A percentile compares a stretch with the other conserved stretches of the same genome.
These are phyloP conservation scores for Entoloma clypeatum DNA, from an alignment of 1,284 basidiomycete species.

Conservation along the genomic window DNA sequence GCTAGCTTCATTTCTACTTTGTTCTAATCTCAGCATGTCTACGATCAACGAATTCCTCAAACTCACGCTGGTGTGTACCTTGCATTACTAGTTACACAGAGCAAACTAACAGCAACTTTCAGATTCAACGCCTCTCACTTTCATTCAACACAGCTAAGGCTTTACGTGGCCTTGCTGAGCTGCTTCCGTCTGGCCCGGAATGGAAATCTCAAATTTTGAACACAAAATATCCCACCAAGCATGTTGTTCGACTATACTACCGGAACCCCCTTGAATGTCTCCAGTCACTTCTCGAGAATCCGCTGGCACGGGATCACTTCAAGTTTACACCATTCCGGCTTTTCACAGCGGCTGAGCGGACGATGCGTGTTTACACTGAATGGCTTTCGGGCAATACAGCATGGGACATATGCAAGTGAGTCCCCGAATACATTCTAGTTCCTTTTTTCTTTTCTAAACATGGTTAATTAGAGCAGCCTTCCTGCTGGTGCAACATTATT, in stretches of 20 bases:
- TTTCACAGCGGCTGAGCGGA: conserved; percentile 16
- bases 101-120: conserved; percentile 1
- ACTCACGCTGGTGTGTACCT: conserved; percentile 17
- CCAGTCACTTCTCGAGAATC: conserved; percentile 6
- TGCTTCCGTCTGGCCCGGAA: conserved; percentile 22
- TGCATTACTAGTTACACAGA: conserved; percentile 1
- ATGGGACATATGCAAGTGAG: conserved; percentile 31
- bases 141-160: conserved; percentile 29
- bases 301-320: conserved; percentile 11
- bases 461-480: conserved; percentile 21
- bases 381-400: conserved; percentile 27
- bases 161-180: conserved; percentile 22
- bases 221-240: conserved; percentile 8
- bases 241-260: conserved; percentile 9
- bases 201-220: conserved; percentile 20
- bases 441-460: conserved; percentile 3
- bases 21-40: conserved; percentile 24
- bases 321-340: conserved; percentile 21
- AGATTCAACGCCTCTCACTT: conserved; percentile 15
- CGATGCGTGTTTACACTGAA: conserved; percentile 24
- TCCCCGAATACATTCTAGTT: not conserved
- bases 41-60: conserved; percentile 24
- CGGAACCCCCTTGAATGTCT: conserved; percentile 5
- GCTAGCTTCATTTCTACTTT: conserved; percentile 23
- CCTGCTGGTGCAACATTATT: conserved; percentile 28